These are phyloP conservation scores for Boletus rubroflammeus DNA, from an alignment of 768 basidiomycete species.

Conservation along the genomic window DNA sequence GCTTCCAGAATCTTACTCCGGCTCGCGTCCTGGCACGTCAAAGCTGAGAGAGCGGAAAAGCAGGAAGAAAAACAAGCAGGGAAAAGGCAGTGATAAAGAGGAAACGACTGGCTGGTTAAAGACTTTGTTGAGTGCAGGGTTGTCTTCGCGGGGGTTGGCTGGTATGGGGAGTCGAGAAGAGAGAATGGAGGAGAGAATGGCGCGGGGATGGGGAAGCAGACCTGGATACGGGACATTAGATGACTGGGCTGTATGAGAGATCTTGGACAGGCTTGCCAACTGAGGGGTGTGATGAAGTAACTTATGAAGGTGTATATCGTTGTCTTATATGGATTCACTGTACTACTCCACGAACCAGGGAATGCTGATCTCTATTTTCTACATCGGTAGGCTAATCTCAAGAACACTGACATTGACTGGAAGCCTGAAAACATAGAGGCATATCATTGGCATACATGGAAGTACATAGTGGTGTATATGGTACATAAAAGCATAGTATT, in stretches of 20 bases:
- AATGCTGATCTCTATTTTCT: neutral
- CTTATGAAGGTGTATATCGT: conserved; percentile 6
- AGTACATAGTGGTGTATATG: conserved; percentile 9
- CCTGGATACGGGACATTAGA: conserved; percentile 42
- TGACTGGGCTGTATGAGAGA: conserved; percentile 51
- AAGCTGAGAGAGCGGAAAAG: conserved; percentile 33
- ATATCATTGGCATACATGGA: conserved; percentile 16
- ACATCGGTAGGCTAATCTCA: neutral
- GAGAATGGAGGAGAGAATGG: conserved; percentile 50
- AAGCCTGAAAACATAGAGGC: conserved; percentile 5
- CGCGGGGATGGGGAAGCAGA: conserved; percentile 46
- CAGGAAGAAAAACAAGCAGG: conserved; percentile 34
- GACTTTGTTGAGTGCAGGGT: conserved; percentile 16
- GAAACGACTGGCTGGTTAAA: conserved; percentile 26
- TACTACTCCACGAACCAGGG: neutral
- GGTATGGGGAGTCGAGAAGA: conserved; percentile 39
- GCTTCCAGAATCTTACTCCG: conserved; percentile 63
- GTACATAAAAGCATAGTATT: conserved; percentile 12
- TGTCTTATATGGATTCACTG: conserved; percentile 1
- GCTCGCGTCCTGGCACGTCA: conserved; percentile 32
- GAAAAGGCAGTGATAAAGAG: conserved; percentile 31
- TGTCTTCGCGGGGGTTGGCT: conserved; percentile 23
- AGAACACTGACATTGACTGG: neutral
- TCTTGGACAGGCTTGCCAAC: neutral
- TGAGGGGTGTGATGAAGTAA: conserved; percentile 6